Percentiles rank a stretch among this genome's conserved stretches.
phyloP scores from a whole-genome alignment of 345 rosid genomes.

The Cardiospermum halicacabum region DNA sequence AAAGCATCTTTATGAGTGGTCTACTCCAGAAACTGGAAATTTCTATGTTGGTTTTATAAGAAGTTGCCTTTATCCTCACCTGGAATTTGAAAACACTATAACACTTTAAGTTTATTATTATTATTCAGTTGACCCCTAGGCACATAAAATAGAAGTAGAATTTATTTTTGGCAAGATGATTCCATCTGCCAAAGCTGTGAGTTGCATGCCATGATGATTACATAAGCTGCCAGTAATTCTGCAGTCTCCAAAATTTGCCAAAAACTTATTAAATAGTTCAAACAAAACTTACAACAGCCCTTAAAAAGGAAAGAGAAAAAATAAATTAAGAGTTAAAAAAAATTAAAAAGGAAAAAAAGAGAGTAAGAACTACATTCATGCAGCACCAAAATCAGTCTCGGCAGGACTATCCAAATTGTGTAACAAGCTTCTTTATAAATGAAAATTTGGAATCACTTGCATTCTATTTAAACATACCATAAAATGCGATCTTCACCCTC shows the following conservation, averaged over 20 bases:
- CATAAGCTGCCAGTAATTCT: background rate
- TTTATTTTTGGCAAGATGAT: background rate
- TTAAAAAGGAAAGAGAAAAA: background rate
- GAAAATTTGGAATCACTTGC: background rate
- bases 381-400: background rate
- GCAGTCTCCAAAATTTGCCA: background rate
- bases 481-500: constrained; percentile 78
- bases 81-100: background rate
- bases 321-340: too few relatives aligned
- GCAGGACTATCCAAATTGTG: background rate
- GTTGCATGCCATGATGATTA: background rate
- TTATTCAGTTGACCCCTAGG: background rate
- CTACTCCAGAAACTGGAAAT: background rate
- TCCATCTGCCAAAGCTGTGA: background rate
- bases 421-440: background rate
- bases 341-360: too few relatives aligned
- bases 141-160: background rate
- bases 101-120: background rate
- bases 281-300: background rate
- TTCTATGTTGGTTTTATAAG: background rate
- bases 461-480: constrained; percentile 46
- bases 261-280: background rate
- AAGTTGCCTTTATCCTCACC: background rate
- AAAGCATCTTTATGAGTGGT: constrained; percentile 1
- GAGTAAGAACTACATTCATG: too few relatives aligned